phyloP scores from a whole-genome alignment of 371 early-diverging fungal genomes.

The Mucor racemosus region DNA sequence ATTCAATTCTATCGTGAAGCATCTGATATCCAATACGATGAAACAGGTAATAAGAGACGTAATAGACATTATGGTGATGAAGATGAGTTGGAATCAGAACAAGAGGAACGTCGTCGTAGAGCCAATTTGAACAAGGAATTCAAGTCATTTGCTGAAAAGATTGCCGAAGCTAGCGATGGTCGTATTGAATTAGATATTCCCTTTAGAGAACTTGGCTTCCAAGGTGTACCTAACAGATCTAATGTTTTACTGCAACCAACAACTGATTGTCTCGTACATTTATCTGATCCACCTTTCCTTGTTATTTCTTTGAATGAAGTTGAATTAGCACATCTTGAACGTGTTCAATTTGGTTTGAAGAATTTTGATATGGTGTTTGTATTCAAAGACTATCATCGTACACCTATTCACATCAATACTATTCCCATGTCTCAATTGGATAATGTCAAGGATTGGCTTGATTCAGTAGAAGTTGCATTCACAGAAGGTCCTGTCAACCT shows the following conservation, averaged over 20 bases:
- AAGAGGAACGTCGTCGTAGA: conserved; percentile 91
- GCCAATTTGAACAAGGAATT: conserved; percentile 94
- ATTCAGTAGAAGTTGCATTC: conserved; percentile 95
- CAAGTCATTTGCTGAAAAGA: conserved; percentile 90
- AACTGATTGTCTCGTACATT: conserved; percentile 95
- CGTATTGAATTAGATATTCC: conserved; percentile 94
- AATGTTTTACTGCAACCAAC: conserved; percentile 97
- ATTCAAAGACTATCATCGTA: conserved; percentile 91
- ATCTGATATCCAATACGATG: conserved; percentile 93
- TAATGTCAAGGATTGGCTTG: conserved; percentile 98
- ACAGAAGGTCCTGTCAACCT: conserved; percentile 98
- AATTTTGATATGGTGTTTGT: conserved; percentile 99
- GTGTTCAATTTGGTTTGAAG: conserved; percentile 97
- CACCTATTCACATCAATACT: conserved; percentile 96
- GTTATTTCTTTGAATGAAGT: conserved; percentile 95
- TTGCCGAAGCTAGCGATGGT: conserved; percentile 84
- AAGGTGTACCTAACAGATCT: conserved; percentile 96
- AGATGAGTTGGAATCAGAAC: conserved; percentile 95
- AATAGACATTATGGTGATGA: conserved; percentile 92
- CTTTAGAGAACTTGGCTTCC: conserved; percentile 94
- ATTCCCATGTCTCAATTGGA: conserved; percentile 96
- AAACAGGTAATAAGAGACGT: conserved; percentile 96
- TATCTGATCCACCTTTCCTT: conserved; percentile 97
- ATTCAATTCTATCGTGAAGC: conserved; percentile 99
- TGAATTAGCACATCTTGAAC: conserved; percentile 98